Conservation (phyloP, 2,329 filamentous ascomycete species). For the Dactylellina cionopaga region DNA sequence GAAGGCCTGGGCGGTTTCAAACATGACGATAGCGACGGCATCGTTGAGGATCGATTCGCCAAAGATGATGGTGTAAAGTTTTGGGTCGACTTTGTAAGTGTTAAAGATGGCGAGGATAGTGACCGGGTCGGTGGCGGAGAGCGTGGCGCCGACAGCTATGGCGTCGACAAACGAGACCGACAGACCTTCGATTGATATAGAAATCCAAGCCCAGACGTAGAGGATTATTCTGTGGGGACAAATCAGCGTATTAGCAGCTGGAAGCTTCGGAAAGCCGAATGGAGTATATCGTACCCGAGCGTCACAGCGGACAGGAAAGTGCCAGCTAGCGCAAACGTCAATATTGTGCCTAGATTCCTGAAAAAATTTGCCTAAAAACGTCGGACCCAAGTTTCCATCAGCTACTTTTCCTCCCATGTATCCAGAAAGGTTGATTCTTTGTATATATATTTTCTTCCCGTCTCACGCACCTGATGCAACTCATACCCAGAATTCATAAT, state of each 20-base stretch:
- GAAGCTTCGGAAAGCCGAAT: neutral
- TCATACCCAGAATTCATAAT: slow-evolving; percentile 98
- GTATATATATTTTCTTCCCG: no score
- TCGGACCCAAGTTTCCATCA: slow-evolving; percentile 55
- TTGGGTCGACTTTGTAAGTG: slow-evolving; percentile 98
- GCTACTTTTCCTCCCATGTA: neutral
- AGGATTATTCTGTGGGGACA: slow-evolving; percentile 69
- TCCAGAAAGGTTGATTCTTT: no score
- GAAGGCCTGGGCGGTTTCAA: slow-evolving; percentile 96
- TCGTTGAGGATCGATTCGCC: slow-evolving; percentile 98
- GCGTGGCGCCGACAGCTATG: slow-evolving; percentile 92
- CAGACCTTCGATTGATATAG: slow-evolving; percentile 84
- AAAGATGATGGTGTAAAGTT: slow-evolving; percentile 98
- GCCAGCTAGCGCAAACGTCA: slow-evolving; percentile 96
- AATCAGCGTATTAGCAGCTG: neutral
- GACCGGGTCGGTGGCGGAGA: slow-evolving; percentile 96
- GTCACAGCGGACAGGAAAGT: slow-evolving; percentile 98
- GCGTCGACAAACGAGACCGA: slow-evolving; percentile 93
- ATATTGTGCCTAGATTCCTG: slow-evolving; percentile 93
- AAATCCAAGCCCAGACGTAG: slow-evolving; percentile 77
- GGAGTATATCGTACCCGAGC: slow-evolving; percentile 75
- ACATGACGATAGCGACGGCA: slow-evolving; percentile 97
- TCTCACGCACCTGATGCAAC: slow-evolving; percentile 80
- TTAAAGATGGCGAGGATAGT: slow-evolving; percentile 99
- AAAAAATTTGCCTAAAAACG: slow-evolving; percentile 85